phyloP scores from a whole-genome alignment of 1,139 yeast genomes.

The Suhomyces ambrosiae region DNA sequence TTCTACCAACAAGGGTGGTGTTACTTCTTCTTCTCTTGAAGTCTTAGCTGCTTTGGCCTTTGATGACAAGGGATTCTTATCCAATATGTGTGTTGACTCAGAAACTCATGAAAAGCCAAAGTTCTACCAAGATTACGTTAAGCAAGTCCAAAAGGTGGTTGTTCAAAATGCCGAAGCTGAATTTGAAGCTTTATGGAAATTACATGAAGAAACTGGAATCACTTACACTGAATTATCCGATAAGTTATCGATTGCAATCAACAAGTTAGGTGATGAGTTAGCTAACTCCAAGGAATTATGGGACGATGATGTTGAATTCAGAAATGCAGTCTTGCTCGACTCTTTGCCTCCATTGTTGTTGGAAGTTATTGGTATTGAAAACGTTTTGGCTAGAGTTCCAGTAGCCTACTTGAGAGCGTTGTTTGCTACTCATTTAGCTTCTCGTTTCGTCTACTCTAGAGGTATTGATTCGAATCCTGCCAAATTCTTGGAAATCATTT shows the following conservation, averaged over 20 bases:
- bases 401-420: constrained; percentile 84
- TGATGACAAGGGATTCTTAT: constrained; percentile 78
- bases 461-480: constrained; percentile 87
- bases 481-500: constrained; percentile 73
- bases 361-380: constrained; percentile 72
- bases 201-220: constrained; percentile 65
- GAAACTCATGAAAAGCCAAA: constrained; percentile 58
- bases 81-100: constrained; percentile 71
- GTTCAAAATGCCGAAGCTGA: constrained; percentile 79
- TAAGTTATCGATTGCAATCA: constrained; percentile 81
- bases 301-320: constrained; percentile 75
- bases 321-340: constrained; percentile 73
- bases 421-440: constrained; percentile 87
- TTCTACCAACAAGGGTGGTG: constrained; percentile 98
- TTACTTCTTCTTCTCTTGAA: constrained; percentile 93
- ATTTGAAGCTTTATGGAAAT: constrained; percentile 84
- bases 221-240: constrained; percentile 83
- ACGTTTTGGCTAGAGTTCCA: constrained; percentile 77
- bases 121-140: constrained; percentile 80
- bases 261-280: constrained; percentile 86
- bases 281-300: constrained; percentile 82
- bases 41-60: constrained; percentile 93
- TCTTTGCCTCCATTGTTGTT: constrained; percentile 80
- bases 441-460: constrained; percentile 82
- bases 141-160: constrained; percentile 76